Evolutionary conservation across 1,284 basidiomycete genomes (phyloP).

Genomic region (Coniferiporia sulphurascens): DNA sequence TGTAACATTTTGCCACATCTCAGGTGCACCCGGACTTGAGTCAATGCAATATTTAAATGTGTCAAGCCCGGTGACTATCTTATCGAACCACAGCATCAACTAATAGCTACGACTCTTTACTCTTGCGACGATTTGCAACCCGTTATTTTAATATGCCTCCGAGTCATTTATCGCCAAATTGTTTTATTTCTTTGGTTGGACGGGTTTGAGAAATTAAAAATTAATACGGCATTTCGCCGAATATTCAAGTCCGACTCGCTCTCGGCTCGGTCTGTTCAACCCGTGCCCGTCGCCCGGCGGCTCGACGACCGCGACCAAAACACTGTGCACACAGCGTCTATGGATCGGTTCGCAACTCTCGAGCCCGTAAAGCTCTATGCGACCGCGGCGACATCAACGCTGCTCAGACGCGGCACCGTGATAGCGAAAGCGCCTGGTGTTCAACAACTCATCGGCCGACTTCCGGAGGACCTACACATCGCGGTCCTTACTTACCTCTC

Average conservation of each 20-base stretch:
- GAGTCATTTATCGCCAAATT: too few relatives aligned
- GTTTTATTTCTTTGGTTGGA: too few relatives aligned
- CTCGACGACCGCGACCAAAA: neutral
- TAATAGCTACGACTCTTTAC: too few relatives aligned
- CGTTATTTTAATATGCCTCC: too few relatives aligned
- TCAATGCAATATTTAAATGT: too few relatives aligned
- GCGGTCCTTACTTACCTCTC: slow-evolving; percentile 69
- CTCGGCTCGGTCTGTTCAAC: neutral
- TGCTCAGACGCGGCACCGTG: slow-evolving; percentile 8
- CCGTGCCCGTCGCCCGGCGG: too few relatives aligned
- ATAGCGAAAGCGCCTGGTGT: slow-evolving; percentile 19
- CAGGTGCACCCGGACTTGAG: too few relatives aligned
- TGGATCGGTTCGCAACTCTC: slow-evolving; percentile 77
- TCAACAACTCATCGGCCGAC: slow-evolving; percentile 60
- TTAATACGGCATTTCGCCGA: neutral
- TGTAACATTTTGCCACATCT: too few relatives aligned
- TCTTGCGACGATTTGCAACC: too few relatives aligned
- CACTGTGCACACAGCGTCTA: slow-evolving; percentile 25
- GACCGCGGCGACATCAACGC: slow-evolving; percentile 20
- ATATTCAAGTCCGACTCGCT: neutral
- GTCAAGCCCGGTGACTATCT: too few relatives aligned
- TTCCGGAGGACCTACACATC: slow-evolving; percentile 74
- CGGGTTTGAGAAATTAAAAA: too few relatives aligned
- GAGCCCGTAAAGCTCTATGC: slow-evolving; percentile 71
- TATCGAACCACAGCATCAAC: too few relatives aligned